phyloP scores from a whole-genome alignment of 148 eudicot genomes.

The Camellia granthamiana region DNA sequence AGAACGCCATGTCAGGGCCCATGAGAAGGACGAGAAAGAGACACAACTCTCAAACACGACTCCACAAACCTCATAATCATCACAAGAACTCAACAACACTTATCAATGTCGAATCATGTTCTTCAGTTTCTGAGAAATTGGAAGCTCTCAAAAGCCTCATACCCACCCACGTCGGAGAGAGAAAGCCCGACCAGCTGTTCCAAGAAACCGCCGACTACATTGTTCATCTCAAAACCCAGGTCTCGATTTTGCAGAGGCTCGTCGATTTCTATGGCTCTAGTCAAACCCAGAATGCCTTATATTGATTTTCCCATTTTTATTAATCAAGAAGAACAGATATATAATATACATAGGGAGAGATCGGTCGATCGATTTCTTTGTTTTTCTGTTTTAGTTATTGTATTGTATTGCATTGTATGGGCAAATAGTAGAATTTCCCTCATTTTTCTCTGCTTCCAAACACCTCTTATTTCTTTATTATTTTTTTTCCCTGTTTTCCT shows the following conservation, averaged over 20 bases:
- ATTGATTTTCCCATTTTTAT: not conserved
- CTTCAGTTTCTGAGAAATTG: slow-evolving; percentile 35
- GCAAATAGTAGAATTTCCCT: not conserved
- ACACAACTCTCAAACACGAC: slow-evolving; percentile 6
- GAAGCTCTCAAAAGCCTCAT: slow-evolving; percentile 47
- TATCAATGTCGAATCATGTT: not conserved
- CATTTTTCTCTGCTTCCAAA: slow-evolving; percentile 9
- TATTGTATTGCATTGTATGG: not conserved
- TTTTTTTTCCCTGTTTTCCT: not conserved
- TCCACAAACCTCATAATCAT: not conserved
- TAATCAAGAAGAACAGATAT: not conserved
- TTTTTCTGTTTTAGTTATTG: not conserved
- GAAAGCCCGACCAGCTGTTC: slow-evolving; percentile 44
- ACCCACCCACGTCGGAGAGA: slow-evolving; percentile 23
- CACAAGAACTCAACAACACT: not conserved
- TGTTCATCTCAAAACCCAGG: slow-evolving; percentile 39
- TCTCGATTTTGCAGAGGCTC: slow-evolving; percentile 38
- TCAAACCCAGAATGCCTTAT: slow-evolving; percentile 16
- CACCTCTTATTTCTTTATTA: too few relatives aligned
- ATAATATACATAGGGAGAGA: not conserved
- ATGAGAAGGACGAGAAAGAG: slow-evolving; percentile 6
- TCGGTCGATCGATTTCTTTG: not conserved
- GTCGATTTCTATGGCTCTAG: slow-evolving; percentile 37
- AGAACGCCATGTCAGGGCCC: slow-evolving; percentile 16
- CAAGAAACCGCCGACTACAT: slow-evolving; percentile 51